Percentiles rank a stretch among this genome's conserved stretches.
Conservation (phyloP, 352 stramenopile genomes). For the Phytophthora brassicae region DNA sequence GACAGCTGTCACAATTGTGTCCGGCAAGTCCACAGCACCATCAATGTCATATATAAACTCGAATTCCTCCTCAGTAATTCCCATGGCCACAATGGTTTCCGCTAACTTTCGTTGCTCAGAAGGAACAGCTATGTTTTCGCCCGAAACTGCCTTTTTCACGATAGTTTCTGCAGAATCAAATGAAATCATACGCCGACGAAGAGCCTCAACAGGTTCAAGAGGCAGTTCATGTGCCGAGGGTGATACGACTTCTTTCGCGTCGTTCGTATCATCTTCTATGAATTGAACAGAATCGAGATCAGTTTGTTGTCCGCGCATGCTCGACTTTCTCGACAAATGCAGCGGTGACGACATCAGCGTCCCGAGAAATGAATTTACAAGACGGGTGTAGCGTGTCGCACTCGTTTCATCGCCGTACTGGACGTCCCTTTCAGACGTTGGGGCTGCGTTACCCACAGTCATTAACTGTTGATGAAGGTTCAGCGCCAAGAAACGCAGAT, state of each 20-base stretch:
- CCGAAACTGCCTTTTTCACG: constrained; percentile 55
- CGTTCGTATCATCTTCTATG: constrained; percentile 35
- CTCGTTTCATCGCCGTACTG: constrained; percentile 42
- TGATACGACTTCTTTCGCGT: constrained; percentile 16
- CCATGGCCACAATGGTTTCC: constrained; percentile 75
- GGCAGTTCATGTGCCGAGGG: constrained; percentile 18
- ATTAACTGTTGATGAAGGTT: constrained; percentile 87
- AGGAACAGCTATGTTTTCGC: constrained; percentile 38
- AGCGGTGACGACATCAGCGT: constrained; percentile 45
- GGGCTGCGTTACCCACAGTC: constrained; percentile 70
- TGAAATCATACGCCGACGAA: constrained; percentile 69
- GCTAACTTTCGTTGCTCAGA: constrained; percentile 67
- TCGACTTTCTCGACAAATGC: constrained; percentile 32
- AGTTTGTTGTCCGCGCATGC: constrained; percentile 26
- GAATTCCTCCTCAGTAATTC: constrained; percentile 53
- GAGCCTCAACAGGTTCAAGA: constrained; percentile 58
- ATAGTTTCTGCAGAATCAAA: constrained; percentile 80
- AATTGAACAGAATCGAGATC: constrained; percentile 38
- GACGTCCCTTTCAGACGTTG: constrained; percentile 58
- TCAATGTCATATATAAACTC: constrained; percentile 35
- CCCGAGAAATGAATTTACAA: constrained; percentile 64
- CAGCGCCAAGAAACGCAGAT: constrained; percentile 75
- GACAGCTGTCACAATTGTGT: constrained; percentile 14
- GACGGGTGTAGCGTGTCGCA: constrained; percentile 43
- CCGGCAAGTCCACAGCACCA: constrained; percentile 17